These are phyloP conservation scores for Sugiyamaella japonica DNA, from an alignment of 1,139 yeast genomes.

Conservation along the genomic window DNA sequence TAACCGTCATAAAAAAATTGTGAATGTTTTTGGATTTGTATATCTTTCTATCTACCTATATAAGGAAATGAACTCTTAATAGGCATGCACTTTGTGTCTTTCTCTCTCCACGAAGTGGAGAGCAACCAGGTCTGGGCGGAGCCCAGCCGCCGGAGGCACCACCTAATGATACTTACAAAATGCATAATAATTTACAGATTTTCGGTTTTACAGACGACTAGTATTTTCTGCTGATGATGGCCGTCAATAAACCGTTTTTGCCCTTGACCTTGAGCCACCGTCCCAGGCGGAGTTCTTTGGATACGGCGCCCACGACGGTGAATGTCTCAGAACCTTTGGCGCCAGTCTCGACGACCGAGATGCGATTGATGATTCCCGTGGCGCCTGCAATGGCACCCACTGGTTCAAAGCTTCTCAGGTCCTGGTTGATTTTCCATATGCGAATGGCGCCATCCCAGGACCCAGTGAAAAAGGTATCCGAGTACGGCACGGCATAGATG, in stretches of 20 bases:
- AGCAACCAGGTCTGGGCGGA: neutral
- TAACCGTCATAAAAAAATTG: slow-evolving; percentile 9
- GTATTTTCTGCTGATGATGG: slow-evolving; percentile 8
- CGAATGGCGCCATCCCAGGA: slow-evolving; percentile 78
- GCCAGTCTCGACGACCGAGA: slow-evolving; percentile 63
- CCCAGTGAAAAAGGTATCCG: slow-evolving; percentile 82
- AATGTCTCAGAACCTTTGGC: slow-evolving; percentile 50
- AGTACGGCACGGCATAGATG: slow-evolving; percentile 81
- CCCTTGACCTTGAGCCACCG: slow-evolving; percentile 58
- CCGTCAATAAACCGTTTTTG: slow-evolving; percentile 32
- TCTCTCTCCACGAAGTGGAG: neutral
- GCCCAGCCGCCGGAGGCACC: slow-evolving; percentile 2
- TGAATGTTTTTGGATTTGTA: slow-evolving; percentile 13
- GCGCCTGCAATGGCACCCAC: slow-evolving; percentile 59
- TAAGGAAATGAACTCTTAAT: slow-evolving; percentile 18
- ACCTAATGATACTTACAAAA: neutral
- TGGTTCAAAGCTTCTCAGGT: slow-evolving; percentile 57
- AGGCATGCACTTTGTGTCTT: slow-evolving; percentile 7
- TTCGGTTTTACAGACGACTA: neutral
- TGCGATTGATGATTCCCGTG: slow-evolving; percentile 70
- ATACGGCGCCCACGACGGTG: slow-evolving; percentile 62
- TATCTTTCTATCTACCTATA: slow-evolving; percentile 15
- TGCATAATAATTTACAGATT: slow-evolving; percentile 14
- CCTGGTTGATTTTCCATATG: slow-evolving; percentile 74
- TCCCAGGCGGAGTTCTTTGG: slow-evolving; percentile 86